Conservation (phyloP, 2,329 filamentous ascomycete genomes). For the Fusarium coicis region DNA sequence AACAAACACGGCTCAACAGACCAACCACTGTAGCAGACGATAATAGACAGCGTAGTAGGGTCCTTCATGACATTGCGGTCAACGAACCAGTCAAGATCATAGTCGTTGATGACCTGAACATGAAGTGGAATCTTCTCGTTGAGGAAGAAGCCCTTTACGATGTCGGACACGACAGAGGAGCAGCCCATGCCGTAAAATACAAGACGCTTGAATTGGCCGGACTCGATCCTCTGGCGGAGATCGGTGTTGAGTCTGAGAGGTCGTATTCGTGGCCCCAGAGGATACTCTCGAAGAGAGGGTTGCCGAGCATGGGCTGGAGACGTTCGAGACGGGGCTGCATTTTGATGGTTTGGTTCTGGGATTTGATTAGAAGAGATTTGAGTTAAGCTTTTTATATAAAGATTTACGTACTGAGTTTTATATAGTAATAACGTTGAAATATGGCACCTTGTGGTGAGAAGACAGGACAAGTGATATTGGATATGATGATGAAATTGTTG, state of each 20-base stretch:
- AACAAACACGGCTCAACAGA: not conserved
- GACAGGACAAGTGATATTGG: not conserved
- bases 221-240: not conserved
- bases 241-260: not conserved
- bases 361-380: not conserved
- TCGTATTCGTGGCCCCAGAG: constrained; percentile 5
- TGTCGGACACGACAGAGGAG: not conserved
- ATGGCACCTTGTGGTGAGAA: not conserved
- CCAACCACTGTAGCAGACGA: not conserved
- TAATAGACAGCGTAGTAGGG: not conserved
- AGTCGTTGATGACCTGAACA: not conserved
- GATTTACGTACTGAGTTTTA: not conserved
- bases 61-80: not conserved
- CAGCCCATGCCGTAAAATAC: constrained; percentile 1
- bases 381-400: not conserved
- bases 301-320: constrained; percentile 2
- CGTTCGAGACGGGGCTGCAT: constrained; percentile 6
- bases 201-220: not conserved
- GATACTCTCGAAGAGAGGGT: constrained; percentile 5
- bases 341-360: not conserved
- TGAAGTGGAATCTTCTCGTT: not conserved
- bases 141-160: not conserved
- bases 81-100: not conserved
- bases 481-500: not conserved
- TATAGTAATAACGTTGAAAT: not conserved